phyloP scores from a whole-genome alignment of 495 filamentous ascomycete species.

The Penicillium turbatum region DNA sequence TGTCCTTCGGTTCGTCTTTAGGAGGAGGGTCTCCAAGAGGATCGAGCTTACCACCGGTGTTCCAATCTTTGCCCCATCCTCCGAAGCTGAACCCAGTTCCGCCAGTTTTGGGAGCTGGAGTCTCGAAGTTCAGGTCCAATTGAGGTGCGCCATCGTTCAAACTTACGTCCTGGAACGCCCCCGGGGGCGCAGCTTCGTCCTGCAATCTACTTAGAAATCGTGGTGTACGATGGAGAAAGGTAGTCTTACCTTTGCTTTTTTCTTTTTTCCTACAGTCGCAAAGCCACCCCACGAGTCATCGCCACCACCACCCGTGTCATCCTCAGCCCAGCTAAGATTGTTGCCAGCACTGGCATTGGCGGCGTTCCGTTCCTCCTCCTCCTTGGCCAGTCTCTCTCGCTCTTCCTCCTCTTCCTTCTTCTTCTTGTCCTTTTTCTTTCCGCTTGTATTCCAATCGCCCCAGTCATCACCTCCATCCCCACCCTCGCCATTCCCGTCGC shows the following conservation, averaged over 20 bases:
- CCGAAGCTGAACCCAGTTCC: constrained; percentile 40
- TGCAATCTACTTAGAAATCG: constrained; percentile 5
- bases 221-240: background rate
- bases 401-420: constrained; percentile 37
- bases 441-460: constrained; percentile 37
- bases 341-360: constrained; percentile 34
- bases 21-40: constrained; percentile 28
- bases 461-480: constrained; percentile 35
- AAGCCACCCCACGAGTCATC: constrained; percentile 39
- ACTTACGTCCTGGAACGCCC: constrained; percentile 45
- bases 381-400: constrained; percentile 23
- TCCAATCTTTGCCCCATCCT: constrained; percentile 45
- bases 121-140: constrained; percentile 43
- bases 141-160: constrained; percentile 41
- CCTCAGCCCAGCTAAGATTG: constrained; percentile 45
- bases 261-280: constrained; percentile 38
- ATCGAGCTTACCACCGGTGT: constrained; percentile 29
- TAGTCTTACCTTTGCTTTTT: constrained; percentile 46
- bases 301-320: constrained; percentile 24
- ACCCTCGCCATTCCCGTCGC: constrained; percentile 19
- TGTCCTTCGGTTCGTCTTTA: constrained; percentile 35
- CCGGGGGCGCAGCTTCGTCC: constrained; percentile 26
- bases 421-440: constrained; percentile 41
- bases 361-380: constrained; percentile 33
- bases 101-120: constrained; percentile 26